Conservation (phyloP, 345 rosid species). For the Toxicodendron radicans region DNA sequence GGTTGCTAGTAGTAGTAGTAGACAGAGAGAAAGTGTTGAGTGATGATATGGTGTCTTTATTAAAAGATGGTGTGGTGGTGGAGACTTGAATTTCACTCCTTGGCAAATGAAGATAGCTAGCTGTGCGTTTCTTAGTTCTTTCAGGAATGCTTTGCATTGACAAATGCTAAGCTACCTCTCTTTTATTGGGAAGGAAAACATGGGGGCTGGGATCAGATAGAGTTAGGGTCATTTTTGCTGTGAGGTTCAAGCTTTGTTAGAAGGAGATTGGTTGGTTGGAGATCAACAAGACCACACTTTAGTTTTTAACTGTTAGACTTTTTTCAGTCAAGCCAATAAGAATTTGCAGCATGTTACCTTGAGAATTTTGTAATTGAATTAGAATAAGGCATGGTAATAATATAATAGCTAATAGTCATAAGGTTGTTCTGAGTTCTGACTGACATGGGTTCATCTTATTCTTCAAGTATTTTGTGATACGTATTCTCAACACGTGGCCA, state of each 20-base stretch:
- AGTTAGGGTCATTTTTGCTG: constrained; percentile 5
- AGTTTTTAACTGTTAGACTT: neutral
- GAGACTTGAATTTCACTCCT: constrained; percentile 28
- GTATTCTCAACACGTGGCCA: neutral
- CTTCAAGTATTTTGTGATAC: neutral
- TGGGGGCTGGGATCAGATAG: constrained; percentile 12
- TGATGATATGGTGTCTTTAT: constrained; percentile 1
- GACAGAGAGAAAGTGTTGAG: constrained; percentile 4
- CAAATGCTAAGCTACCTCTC: constrained; percentile 14
- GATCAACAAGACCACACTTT: neutral
- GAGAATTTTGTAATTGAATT: neutral
- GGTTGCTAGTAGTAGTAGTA: neutral
- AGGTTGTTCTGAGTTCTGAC: no score
- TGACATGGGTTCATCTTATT: neutral
- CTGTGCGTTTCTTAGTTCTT: neutral
- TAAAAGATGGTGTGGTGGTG: constrained; percentile 3
- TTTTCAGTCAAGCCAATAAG: neutral
- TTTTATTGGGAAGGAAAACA: constrained; percentile 22
- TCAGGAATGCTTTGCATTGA: constrained; percentile 17
- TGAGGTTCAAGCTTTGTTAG: constrained; percentile 10
- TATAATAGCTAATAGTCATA: neutral
- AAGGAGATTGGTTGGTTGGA: neutral
- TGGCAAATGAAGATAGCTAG: constrained; percentile 14
- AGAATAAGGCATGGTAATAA: neutral
- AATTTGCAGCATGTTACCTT: neutral